Evolutionary conservation across 1,139 yeast genomes (phyloP), one percentile per base, ranked within the genome.

Genomic region (Protomyces inouyei): DNA sequence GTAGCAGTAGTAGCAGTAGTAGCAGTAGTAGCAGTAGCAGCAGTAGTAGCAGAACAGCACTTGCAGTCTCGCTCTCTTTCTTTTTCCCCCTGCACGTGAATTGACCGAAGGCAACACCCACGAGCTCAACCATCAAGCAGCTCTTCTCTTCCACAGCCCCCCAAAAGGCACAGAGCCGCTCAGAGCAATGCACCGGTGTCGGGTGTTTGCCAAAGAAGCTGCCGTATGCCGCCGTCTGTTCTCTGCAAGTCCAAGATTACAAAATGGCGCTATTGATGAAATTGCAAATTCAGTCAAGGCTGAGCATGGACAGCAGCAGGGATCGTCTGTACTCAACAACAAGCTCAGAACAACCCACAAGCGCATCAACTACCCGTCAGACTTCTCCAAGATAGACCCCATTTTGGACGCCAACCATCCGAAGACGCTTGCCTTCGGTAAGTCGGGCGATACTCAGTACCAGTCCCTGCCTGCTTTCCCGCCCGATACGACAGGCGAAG

Each of bases 301-400:
- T 6, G 48, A 43, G 23, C 48, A 43, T 18, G 23, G 14, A n/a
- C 23, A 43, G 21, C 48, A 6, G 25, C 48, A 18, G 10, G 23
- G 18, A 10, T 10, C 48, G 5, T 16, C 23, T 9, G 48, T 43
- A 10, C 48, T 43, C 25, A 21, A 21, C 48, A 43, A 43, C 48
- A 43, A 43, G 25, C 48, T 59, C 16, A 52, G 64, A 2, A 64
- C 70, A 61, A 65, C 71, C 51, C 48, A 64, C 65, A 73, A 72
- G 55, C 40, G 40, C 54, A 37, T 55, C 57, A 38, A 48, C 36
- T 66, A 46, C 48, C 73, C 79, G 78, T 55, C 73, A 71, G 67
- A 76, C 80, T 71, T 73, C 74, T 69, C 71, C 74, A 68, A 71
- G 70, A 37, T 70, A 70, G 53, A 55, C 56, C 64, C 65, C 3